Conservation (phyloP, 2,329 filamentous ascomycete species). For the Berkeleyomyces rouxiae region DNA sequence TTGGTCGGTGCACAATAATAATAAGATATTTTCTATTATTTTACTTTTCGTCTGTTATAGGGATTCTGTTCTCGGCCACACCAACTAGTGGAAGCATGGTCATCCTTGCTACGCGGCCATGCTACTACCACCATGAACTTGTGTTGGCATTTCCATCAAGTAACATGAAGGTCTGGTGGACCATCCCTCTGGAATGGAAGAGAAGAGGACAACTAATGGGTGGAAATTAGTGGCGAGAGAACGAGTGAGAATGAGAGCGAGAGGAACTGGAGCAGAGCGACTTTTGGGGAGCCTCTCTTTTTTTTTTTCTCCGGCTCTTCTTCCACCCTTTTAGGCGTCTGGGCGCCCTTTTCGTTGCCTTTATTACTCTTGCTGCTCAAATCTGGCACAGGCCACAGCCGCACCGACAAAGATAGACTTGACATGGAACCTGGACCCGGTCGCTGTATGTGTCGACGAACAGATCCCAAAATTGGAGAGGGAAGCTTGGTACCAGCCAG, state of each 20-base stretch:
- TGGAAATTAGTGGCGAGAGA: background rate
- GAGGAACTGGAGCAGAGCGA: too few relatives aligned
- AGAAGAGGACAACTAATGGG: background rate
- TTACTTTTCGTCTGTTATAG: background rate
- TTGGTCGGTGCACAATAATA: background rate
- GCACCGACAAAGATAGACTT: conserved; percentile 4
- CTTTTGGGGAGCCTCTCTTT: too few relatives aligned
- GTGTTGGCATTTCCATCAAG: background rate
- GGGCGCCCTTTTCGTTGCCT: background rate
- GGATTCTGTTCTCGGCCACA: background rate
- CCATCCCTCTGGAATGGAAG: background rate
- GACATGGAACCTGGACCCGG: background rate
- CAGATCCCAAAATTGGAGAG: conserved; percentile 2
- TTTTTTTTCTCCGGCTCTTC: background rate
- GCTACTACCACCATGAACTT: background rate
- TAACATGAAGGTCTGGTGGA: background rate
- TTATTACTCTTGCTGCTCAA: background rate
- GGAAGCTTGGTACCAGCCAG: background rate
- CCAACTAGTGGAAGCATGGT: background rate
- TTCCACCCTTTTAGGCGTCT: background rate
- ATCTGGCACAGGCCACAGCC: background rate
- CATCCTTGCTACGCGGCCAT: background rate
- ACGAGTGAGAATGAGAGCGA: too few relatives aligned
- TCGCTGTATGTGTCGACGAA: background rate
- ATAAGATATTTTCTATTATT: background rate